Evolutionary conservation across 495 filamentous ascomycete species (phyloP).

Genomic region (Xylaria nigripes): DNA sequence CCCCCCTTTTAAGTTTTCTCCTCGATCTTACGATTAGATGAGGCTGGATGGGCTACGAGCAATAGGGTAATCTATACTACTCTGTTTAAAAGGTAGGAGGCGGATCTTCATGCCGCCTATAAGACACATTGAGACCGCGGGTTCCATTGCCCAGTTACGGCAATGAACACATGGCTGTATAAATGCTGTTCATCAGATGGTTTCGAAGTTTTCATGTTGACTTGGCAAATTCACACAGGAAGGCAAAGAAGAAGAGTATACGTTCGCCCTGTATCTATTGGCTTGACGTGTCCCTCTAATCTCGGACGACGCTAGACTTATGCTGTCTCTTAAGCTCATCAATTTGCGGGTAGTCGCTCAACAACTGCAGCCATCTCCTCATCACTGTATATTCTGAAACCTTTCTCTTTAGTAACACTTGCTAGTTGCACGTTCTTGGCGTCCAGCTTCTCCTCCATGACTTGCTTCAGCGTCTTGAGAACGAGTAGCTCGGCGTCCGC

Average conservation of each 20-base stretch:
- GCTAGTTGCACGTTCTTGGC: conserved; percentile 97
- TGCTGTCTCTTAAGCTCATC: conserved; percentile 5
- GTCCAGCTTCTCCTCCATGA: conserved; percentile 99
- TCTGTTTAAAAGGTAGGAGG: not conserved
- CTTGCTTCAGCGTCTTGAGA: conserved; percentile 96
- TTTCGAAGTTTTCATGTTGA: not conserved
- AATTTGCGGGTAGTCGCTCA: conserved; percentile 56
- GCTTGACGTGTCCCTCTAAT: conserved; percentile 10
- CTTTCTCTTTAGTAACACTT: conserved; percentile 93
- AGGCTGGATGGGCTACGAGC: not conserved
- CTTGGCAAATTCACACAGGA: conserved; percentile 1
- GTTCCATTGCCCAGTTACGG: not conserved
- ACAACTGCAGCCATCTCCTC: conserved; percentile 93
- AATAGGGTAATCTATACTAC: not conserved
- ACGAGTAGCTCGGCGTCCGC: conserved; percentile 89
- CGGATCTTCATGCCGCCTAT: not conserved
- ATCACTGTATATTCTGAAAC: conserved; percentile 95
- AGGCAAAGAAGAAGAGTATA: not conserved
- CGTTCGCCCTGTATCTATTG: conserved; percentile 3
- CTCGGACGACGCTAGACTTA: not conserved
- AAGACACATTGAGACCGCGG: not conserved
- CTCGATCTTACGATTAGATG: not conserved
- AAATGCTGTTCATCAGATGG: not conserved
- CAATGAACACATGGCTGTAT: not conserved
- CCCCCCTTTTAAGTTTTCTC: not conserved